These are phyloP conservation scores for Mimosa pudica DNA, from an alignment of 306 rosid genomes.

Conservation along the genomic window DNA sequence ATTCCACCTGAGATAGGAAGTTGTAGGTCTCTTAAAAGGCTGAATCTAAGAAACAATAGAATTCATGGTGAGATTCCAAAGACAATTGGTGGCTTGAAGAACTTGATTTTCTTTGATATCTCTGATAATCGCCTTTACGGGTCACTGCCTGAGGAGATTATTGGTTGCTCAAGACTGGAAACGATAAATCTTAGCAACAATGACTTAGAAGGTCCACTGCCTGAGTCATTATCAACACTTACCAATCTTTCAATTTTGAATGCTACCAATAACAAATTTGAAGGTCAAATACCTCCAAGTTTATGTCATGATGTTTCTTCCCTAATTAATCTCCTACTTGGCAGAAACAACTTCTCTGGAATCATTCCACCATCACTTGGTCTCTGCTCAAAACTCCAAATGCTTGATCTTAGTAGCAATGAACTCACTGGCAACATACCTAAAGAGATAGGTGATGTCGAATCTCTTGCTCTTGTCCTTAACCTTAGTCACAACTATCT, in stretches of 20 bases:
- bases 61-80: conserved; percentile 54
- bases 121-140: conserved; percentile 50
- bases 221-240: conserved; percentile 48
- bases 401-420: conserved; percentile 69
- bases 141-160: conserved; percentile 56
- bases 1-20: conserved; percentile 58
- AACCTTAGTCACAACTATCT: conserved; percentile 63
- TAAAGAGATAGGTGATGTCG: conserved; percentile 45
- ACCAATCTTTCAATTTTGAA: conserved; percentile 54
- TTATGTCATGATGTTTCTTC: conserved; percentile 48
- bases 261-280: conserved; percentile 44
- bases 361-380: conserved; percentile 56
- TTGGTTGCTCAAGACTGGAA: conserved; percentile 49
- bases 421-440: conserved; percentile 57
- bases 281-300: conserved; percentile 51
- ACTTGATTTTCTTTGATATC: conserved; percentile 56
- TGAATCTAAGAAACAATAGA: conserved; percentile 49
- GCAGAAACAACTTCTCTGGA: conserved; percentile 54
- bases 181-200: conserved; percentile 56
- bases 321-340: conserved; percentile 48
- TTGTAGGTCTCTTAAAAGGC: conserved; percentile 56
- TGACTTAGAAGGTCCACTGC: conserved; percentile 51
- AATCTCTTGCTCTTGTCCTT: conserved; percentile 52
- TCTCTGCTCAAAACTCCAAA: conserved; percentile 51
- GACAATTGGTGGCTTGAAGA: conserved; percentile 46